These are phyloP conservation scores for Jasminum sambac DNA, from an alignment of 257 asterid species.

Conservation along the genomic window DNA sequence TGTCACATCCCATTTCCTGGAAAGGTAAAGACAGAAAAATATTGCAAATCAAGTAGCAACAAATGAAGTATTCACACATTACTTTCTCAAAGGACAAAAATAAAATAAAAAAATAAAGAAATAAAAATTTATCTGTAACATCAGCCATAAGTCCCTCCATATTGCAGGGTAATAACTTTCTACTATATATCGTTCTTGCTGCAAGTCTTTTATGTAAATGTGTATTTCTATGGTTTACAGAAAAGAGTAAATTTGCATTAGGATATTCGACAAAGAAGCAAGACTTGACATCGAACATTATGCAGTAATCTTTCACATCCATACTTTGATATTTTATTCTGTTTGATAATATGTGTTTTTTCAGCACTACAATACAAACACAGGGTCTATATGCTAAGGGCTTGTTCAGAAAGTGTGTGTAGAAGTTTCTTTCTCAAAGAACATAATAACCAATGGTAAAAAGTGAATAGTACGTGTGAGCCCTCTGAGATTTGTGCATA, in stretches of 20 bases:
- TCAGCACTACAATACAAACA: neutral
- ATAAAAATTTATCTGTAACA: no score
- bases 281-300: neutral
- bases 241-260: neutral
- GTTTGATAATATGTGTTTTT: neutral
- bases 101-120: no score
- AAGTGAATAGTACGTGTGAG: no score
- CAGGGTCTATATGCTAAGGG: neutral
- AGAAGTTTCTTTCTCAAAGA: no score
- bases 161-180: neutral
- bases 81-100: neutral
- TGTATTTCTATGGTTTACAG: neutral
- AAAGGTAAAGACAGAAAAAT: neutral
- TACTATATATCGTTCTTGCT: neutral
- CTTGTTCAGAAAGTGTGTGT: no score
- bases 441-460: no score
- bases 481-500: no score
- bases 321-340: neutral
- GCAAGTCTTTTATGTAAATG: neutral
- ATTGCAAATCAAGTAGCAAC: neutral
- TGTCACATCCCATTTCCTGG: conserved; percentile 1
- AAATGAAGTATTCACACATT: neutral
- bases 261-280: neutral
- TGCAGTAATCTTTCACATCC: neutral
- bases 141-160: neutral